These are phyloP conservation scores for Houttuynia cordata DNA, from an alignment of 164 flowering plant genomes.

Conservation along the genomic window DNA sequence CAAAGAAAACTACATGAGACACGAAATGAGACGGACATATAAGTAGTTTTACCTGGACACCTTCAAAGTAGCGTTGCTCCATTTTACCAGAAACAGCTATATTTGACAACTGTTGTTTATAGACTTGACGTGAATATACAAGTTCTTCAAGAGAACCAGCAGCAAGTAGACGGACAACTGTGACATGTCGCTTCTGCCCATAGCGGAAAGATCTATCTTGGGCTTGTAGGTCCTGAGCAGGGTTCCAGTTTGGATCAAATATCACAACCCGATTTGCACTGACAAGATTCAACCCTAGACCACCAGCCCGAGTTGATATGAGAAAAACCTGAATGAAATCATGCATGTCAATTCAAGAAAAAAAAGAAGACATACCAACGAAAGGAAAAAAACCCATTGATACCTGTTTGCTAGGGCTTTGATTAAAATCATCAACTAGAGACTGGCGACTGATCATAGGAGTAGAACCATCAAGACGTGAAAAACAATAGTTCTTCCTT, in stretches of 20 bases:
- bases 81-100: constrained; percentile 94
- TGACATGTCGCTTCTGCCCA: constrained; percentile 90
- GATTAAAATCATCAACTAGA: constrained; percentile 87
- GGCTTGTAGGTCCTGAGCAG: constrained; percentile 89
- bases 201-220: constrained; percentile 93
- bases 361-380: neutral
- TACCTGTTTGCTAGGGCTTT: constrained; percentile 93
- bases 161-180: constrained; percentile 88
- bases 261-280: constrained; percentile 93
- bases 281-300: constrained; percentile 90
- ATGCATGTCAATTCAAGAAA: neutral
- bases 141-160: constrained; percentile 94
- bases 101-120: constrained; percentile 88
- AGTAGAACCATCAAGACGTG: constrained; percentile 93
- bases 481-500: constrained; percentile 84
- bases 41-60: constrained; percentile 65
- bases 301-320: constrained; percentile 98
- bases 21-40: neutral
- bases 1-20: neutral
- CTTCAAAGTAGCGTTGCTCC: constrained; percentile 93
- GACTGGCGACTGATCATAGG: constrained; percentile 75
- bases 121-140: no score
- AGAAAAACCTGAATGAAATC: constrained; percentile 59
- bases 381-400: neutral
- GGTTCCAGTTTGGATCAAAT: constrained; percentile 99